A percentile compares a stretch with the other conserved stretches of the same genome.
phyloP scores from a whole-genome alignment of 2,329 filamentous ascomycete species.

The Penicillium sp. region DNA sequence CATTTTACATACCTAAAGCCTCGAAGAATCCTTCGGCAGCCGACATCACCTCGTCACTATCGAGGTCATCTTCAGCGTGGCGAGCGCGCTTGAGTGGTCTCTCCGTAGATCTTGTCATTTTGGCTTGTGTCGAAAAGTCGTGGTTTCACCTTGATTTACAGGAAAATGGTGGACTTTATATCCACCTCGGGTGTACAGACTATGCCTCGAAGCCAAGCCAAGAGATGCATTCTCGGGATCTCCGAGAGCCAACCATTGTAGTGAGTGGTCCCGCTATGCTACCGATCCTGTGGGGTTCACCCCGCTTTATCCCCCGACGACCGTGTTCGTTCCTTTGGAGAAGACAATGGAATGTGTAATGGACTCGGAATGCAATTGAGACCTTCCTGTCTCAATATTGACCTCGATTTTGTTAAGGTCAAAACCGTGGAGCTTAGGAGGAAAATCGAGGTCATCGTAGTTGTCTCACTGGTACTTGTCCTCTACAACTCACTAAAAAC shows the following conservation, averaged over 20 bases:
- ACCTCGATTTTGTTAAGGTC: too few relatives aligned
- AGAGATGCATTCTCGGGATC: not conserved
- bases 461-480: too few relatives aligned
- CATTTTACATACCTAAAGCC: constrained; percentile 13
- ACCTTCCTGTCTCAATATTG: too few relatives aligned
- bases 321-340: too few relatives aligned
- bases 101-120: not conserved
- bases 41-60: not conserved
- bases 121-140: not conserved
- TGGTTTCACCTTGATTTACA: not conserved
- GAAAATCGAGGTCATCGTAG: too few relatives aligned
- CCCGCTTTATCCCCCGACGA: not conserved
- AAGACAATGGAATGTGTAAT: too few relatives aligned
- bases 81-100: not conserved
- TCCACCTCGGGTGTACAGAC: not conserved
- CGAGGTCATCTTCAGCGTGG: not conserved
- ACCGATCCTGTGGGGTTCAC: not conserved
- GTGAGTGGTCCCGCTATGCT: not conserved
- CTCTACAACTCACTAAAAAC: too few relatives aligned
- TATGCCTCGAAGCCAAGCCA: not conserved
- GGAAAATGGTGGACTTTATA: not conserved
- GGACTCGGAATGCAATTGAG: too few relatives aligned
- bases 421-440: too few relatives aligned
- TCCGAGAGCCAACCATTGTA: not conserved
- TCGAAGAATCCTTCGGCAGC: constrained; percentile 23